Evolutionary conservation across 441 rosid species (phyloP).

Genomic region (Mallotus repandus): DNA sequence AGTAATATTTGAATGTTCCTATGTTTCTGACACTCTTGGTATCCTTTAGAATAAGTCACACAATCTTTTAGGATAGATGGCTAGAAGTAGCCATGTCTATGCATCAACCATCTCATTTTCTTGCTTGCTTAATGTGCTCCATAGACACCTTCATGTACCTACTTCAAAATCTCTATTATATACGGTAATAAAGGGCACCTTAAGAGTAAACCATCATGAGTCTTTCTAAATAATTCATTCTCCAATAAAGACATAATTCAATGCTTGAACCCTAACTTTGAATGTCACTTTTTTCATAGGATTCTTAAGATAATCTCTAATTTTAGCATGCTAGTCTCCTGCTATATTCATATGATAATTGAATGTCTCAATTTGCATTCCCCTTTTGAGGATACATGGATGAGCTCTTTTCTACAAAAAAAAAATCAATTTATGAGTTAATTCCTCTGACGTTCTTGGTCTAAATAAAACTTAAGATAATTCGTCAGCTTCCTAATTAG

Average conservation of each 20-base stretch:
- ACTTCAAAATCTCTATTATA: neutral
- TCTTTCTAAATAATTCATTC: neutral
- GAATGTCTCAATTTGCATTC: too few relatives aligned
- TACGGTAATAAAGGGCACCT: neutral
- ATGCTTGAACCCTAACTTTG: neutral
- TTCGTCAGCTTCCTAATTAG: too few relatives aligned
- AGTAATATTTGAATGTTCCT: too few relatives aligned
- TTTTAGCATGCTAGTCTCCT: too few relatives aligned
- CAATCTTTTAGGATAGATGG: neutral
- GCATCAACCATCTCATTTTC: constrained; percentile 7
- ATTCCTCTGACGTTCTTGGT: too few relatives aligned
- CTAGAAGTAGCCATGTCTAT: neutral
- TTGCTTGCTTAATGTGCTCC: too few relatives aligned
- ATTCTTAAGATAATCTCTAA: neutral
- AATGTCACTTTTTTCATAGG: neutral
- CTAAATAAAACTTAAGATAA: too few relatives aligned
- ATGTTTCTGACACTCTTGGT: too few relatives aligned
- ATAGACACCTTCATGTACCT: neutral
- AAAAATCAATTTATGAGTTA: too few relatives aligned
- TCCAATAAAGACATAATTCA: neutral
- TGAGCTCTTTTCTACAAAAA: too few relatives aligned
- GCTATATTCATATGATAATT: too few relatives aligned
- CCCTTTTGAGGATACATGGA: too few relatives aligned
- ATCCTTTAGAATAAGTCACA: neutral
- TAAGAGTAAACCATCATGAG: neutral